Evolutionary conservation across 139 green algal species (phyloP), one percentile per base, ranked within the genome.

Genomic region (Trebouxia sp.): DNA sequence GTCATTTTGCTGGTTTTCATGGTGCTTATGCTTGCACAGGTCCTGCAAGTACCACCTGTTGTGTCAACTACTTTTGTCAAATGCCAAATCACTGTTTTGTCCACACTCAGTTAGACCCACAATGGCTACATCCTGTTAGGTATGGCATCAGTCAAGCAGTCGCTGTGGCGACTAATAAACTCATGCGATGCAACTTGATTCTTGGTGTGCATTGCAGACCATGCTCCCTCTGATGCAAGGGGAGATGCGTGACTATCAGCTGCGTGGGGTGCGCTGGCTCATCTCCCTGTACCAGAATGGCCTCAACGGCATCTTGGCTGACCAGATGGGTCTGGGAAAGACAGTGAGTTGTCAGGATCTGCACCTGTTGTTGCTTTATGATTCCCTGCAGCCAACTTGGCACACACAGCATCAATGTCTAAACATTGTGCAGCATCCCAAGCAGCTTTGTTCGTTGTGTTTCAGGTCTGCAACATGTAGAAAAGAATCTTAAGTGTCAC

Each of bases 241-340:
- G 1, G 88, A 94, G 37, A 82, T 97, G 82, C 90, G 94, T 3
- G 89, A 94, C 62, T 98, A 98, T 84, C 95, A 98, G 89, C 85
- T 99, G 42, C 92, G 92, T 72, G 95, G 95, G 6, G 90, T 98
- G 22, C 91, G 87, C 41, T 98, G 95, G 95, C 80, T 98, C 30
- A 93, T 96, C 41, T 95, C 90, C 32, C 89, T 98, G 28, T 97
- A 91, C 80, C 84, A 95, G 69, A 99, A 99, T 82, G 96, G 93
- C 39, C 84, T 97, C 56, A 98, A 97, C 70, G 95, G 95, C 82
- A 98, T 98, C 81, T 85, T 98, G 50, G 95, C 94, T 7, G 95
- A 98, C 82, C 93, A 99, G 85, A 98, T 98, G 96, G 96, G 95
- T 24, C 90, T 98, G 12, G 95, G 95, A 55, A 98, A 98, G 84